Conservation (phyloP, 2,329 filamentous ascomycete genomes). For the Corinectria fuckeliana region DNA sequence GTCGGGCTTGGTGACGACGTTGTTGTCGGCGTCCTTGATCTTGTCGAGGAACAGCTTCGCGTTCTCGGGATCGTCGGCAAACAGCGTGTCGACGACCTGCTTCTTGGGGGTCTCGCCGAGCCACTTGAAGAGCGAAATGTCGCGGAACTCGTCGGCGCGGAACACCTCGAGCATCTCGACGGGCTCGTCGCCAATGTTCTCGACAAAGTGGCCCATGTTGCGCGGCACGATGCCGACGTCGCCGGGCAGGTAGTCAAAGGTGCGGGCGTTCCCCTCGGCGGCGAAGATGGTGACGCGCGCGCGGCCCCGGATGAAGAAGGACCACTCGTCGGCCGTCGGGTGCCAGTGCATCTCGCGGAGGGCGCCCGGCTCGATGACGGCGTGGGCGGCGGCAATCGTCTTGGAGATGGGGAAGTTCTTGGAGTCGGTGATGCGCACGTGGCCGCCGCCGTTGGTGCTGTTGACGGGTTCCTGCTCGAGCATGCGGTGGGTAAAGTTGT, state of each 20-base stretch:
- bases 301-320: constrained; percentile 75
- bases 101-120: constrained; percentile 73
- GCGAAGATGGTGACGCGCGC: constrained; percentile 79
- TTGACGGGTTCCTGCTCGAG: constrained; percentile 71
- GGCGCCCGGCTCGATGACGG: constrained; percentile 73
- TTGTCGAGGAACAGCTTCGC: constrained; percentile 68
- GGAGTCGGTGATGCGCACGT: constrained; percentile 78
- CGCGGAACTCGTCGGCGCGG: constrained; percentile 72
- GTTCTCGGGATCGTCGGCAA: constrained; percentile 65
- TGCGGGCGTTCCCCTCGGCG: constrained; percentile 70
- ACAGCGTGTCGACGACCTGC: constrained; percentile 71
- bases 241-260: constrained; percentile 77
- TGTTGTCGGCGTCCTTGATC: constrained; percentile 67
- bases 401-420: constrained; percentile 76
- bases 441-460: constrained; percentile 65
- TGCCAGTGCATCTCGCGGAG: constrained; percentile 87
- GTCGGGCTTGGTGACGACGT: constrained; percentile 53
- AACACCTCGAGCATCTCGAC: constrained; percentile 81
- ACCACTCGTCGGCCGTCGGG: constrained; percentile 80
- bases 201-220: constrained; percentile 83
- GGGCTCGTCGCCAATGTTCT: constrained; percentile 80
- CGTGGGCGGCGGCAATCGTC: constrained; percentile 74
- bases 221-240: constrained; percentile 79
- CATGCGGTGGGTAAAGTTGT: constrained; percentile 75
- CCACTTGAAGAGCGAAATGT: constrained; percentile 79